These are phyloP conservation scores for Paracorniculantispora psalliotae DNA, from an alignment of 2,329 filamentous ascomycete species.

Conservation along the genomic window DNA sequence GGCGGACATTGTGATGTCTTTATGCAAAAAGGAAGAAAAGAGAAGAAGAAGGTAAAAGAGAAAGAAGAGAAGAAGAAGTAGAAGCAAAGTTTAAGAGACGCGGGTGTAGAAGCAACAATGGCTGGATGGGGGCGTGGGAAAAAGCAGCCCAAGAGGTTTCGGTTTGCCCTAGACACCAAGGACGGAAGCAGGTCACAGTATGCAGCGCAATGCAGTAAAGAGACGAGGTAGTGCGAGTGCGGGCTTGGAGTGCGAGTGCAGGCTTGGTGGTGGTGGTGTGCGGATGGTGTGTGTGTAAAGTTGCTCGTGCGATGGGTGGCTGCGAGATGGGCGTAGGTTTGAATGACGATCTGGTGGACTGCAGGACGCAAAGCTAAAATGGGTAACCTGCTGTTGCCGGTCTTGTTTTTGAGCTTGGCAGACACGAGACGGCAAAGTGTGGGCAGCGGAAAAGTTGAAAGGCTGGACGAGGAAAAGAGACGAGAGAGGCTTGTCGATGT, in stretches of 20 bases:
- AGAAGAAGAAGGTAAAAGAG: neutral
- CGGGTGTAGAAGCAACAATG: constrained; percentile 1
- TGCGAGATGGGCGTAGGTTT: neutral
- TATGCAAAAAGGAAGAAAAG: neutral
- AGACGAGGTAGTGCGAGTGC: neutral
- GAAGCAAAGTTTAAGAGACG: neutral
- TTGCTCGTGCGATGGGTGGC: neutral
- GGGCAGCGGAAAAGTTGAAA: neutral
- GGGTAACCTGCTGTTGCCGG: neutral
- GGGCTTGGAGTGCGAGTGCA: neutral
- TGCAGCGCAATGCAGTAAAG: neutral
- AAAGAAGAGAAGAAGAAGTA: neutral
- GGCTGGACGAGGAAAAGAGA: neutral
- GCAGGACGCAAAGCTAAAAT: constrained; percentile 8
- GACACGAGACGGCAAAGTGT: constrained; percentile 7
- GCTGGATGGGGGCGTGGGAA: neutral
- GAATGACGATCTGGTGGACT: constrained; percentile 2
- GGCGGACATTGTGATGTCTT: constrained; percentile 6
- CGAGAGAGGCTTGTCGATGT: neutral
- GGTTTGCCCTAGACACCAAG: neutral
- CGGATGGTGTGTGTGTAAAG: neutral
- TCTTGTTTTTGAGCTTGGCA: neutral
- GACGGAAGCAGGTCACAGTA: neutral
- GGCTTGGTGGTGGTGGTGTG: constrained; percentile 7
- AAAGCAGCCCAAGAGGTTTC: neutral